Evolutionary conservation across 176 grass and related monocot genomes (phyloP).

Genomic region (Bothriochloa decipiens): DNA sequence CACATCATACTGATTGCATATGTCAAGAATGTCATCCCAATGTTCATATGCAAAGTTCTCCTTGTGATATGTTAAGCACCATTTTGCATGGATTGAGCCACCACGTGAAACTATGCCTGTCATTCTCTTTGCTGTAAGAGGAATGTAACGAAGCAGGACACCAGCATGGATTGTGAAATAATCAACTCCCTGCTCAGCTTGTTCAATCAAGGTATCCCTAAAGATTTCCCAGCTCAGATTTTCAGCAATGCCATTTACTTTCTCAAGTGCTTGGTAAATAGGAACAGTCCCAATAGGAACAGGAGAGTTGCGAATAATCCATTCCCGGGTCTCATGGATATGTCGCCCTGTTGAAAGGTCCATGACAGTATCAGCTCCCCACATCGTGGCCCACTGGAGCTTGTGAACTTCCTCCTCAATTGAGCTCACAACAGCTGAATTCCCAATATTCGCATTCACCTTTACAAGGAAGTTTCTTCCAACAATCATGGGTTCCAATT

Average conservation of each 20-base stretch:
- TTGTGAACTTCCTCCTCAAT: conserved; percentile 99
- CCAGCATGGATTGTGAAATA: conserved; percentile 99
- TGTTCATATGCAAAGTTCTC: conserved; percentile 99
- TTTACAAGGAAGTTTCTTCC: conserved; percentile 98
- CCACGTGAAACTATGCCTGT: conserved; percentile 99
- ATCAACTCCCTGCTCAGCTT: conserved; percentile 98
- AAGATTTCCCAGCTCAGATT: conserved; percentile 93
- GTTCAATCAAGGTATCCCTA: conserved; percentile 89
- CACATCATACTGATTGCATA: conserved; percentile 97
- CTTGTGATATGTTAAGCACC: conserved; percentile 94
- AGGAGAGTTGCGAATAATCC: conserved; percentile 92
- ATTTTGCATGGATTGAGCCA: conserved; percentile 98
- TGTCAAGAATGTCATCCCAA: conserved; percentile 98
- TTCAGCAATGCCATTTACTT: conserved; percentile 96
- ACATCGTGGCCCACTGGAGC: conserved; percentile 99
- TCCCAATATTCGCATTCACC: conserved; percentile 97
- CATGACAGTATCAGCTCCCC: conserved; percentile 97
- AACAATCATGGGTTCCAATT: conserved; percentile 98
- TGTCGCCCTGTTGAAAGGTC: conserved; percentile 96
- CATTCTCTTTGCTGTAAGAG: conserved; percentile 97
- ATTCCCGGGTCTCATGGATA: conserved; percentile 98
- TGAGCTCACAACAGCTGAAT: conserved; percentile 88
- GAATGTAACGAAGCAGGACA: conserved; percentile 91
- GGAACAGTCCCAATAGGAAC: conserved; percentile 96
- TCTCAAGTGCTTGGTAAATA: conserved; percentile 98